Conservation (phyloP, 495 filamentous ascomycete species). For the Peziza echinospora region DNA sequence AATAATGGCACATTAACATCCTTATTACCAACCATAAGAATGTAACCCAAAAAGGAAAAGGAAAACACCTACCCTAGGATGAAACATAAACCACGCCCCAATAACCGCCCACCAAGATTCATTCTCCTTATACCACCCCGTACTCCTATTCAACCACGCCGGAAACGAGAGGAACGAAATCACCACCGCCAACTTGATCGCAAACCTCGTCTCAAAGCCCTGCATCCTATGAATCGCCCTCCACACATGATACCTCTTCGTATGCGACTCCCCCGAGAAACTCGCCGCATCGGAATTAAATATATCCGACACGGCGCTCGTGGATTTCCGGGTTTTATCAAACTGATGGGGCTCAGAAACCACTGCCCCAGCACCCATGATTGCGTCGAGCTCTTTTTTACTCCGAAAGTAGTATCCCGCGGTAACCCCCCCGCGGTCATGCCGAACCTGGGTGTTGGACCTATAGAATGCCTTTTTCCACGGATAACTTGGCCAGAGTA, state of each 20-base stretch:
- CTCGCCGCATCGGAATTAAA: too few species aligned
- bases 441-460: slow-evolving; percentile 33
- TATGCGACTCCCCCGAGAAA: slow-evolving; percentile 19
- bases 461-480: slow-evolving; percentile 30
- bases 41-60: background rate
- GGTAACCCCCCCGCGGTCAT: slow-evolving; percentile 36
- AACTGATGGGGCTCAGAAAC: slow-evolving; percentile 16
- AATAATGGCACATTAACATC: too few species aligned
- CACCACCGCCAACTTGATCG: slow-evolving; percentile 31
- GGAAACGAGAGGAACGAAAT: slow-evolving; percentile 31
- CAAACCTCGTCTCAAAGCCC: slow-evolving; percentile 36
- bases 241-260: slow-evolving; percentile 27
- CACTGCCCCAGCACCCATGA: slow-evolving; percentile 21
- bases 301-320: slow-evolving; percentile 2
- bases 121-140: slow-evolving; percentile 31
- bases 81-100: slow-evolving; percentile 37
- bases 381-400: slow-evolving; percentile 25
- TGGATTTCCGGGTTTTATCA: slow-evolving; percentile 12
- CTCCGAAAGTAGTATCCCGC: slow-evolving; percentile 32
- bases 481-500: slow-evolving; percentile 31
- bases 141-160: slow-evolving; percentile 26
- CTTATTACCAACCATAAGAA: background rate
- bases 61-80: slow-evolving; percentile 25
- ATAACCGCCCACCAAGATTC: slow-evolving; percentile 36
- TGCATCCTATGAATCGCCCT: slow-evolving; percentile 30